Evolutionary conservation across 495 filamentous ascomycete genomes (phyloP).

Genomic region (Xylaria flabelliformis): DNA sequence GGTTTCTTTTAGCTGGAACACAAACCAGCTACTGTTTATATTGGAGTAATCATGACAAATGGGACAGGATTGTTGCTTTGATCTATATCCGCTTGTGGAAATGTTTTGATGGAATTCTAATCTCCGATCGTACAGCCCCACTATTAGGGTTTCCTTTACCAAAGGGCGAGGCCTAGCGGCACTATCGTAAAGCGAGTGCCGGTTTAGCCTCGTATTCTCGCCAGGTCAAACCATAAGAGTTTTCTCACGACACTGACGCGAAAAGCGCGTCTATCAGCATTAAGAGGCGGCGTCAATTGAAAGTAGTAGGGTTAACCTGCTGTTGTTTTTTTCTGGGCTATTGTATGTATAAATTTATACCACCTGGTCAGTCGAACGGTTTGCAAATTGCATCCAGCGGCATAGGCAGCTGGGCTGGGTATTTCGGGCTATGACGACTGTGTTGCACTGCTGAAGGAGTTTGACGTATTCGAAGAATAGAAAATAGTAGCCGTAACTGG

Average conservation of each 20-base stretch:
- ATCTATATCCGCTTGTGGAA: conserved; percentile 34
- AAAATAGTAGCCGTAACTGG: conserved; percentile 15
- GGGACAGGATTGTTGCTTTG: conserved; percentile 38
- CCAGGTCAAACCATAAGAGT: conserved; percentile 26
- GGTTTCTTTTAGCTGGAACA: conserved; percentile 38
- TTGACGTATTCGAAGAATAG: conserved; percentile 8
- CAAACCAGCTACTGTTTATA: conserved; percentile 35
- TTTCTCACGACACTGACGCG: conserved; percentile 28
- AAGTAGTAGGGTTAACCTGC: conserved; percentile 12
- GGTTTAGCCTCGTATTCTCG: not conserved
- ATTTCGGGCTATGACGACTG: conserved; percentile 34
- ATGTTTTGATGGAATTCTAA: conserved; percentile 24
- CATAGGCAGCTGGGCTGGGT: conserved; percentile 40
- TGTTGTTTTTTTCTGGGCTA: conserved; percentile 31
- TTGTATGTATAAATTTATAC: conserved; percentile 38
- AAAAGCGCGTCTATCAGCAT: conserved; percentile 35
- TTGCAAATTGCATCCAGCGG: conserved; percentile 26
- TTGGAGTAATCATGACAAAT: conserved; percentile 36
- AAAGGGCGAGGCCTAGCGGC: not conserved
- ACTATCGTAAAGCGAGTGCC: conserved; percentile 2
- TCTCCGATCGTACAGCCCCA: conserved; percentile 4
- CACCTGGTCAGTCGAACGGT: conserved; percentile 22
- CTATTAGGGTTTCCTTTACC: conserved; percentile 2
- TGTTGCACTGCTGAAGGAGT: conserved; percentile 19
- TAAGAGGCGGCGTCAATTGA: conserved; percentile 35